These are phyloP conservation scores for Chaetomium globosum DNA, from an alignment of 2,329 filamentous ascomycete genomes.

Conservation along the genomic window DNA sequence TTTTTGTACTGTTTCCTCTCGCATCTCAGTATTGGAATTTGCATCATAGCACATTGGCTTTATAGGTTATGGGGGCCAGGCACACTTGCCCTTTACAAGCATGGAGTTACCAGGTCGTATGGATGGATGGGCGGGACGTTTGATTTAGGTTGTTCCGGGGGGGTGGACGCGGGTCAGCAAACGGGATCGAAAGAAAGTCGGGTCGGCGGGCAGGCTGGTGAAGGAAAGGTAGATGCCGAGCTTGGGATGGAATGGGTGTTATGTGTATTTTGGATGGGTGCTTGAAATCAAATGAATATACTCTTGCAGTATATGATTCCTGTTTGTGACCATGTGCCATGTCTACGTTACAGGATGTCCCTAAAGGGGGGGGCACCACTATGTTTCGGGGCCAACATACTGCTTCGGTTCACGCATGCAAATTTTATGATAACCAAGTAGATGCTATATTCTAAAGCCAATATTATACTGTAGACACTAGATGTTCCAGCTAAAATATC, in stretches of 20 bases:
- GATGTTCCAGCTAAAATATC: too few species aligned
- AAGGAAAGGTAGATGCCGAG: slow-evolving; percentile 8
- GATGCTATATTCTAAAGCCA: too few species aligned
- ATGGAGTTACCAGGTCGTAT: slow-evolving; percentile 15
- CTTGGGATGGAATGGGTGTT: not conserved
- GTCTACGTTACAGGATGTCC: not conserved
- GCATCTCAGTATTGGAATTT: not conserved
- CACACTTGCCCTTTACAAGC: not conserved
- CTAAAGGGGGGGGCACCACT: too few species aligned
- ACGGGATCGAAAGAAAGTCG: not conserved
- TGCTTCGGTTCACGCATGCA: too few species aligned
- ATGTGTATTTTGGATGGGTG: slow-evolving; percentile 4
- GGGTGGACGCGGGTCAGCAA: slow-evolving; percentile 5
- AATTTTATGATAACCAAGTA: too few species aligned
- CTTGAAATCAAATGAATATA: slow-evolving; percentile 1
- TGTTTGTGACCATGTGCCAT: not conserved
- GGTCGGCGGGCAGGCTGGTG: not conserved
- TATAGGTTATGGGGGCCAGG: slow-evolving; percentile 1
- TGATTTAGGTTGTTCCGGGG: not conserved
- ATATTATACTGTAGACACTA: too few species aligned
- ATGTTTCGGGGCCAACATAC: too few species aligned
- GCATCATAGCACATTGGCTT: slow-evolving; percentile 23
- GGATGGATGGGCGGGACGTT: not conserved
- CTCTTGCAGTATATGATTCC: not conserved
- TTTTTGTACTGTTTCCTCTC: not conserved